Conservation (phyloP, 2,329 filamentous ascomycete species). For the Cercospora zeae-maydis region DNA sequence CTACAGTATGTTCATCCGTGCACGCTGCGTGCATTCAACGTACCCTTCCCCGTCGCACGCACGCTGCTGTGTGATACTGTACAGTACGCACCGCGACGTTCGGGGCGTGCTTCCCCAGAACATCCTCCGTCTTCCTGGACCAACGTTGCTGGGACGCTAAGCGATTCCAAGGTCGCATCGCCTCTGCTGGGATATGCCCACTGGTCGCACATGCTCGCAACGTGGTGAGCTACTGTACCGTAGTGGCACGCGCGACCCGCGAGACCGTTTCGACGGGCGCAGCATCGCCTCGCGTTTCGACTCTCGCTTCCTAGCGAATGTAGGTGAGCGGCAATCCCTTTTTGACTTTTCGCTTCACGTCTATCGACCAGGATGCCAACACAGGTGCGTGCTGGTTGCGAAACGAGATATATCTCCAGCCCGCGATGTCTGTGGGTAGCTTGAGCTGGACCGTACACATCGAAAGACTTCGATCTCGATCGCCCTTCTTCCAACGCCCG, state of each 20-base stretch:
- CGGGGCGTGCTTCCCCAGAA: neutral
- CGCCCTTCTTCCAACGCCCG: neutral
- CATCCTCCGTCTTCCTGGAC: neutral
- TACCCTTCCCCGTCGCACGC: neutral
- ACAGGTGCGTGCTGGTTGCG: neutral
- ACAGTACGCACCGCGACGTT: neutral
- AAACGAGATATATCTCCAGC: neutral
- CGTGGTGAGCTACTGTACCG: neutral
- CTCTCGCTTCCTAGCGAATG: neutral
- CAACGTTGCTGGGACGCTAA: neutral
- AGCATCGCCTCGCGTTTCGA: neutral
- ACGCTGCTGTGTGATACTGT: neutral
- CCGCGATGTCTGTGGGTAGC: neutral
- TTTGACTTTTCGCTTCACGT: neutral
- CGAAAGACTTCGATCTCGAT: neutral
- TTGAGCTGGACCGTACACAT: neutral
- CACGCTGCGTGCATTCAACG: neutral
- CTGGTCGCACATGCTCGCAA: neutral
- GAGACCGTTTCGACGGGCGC: neutral
- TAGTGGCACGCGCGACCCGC: neutral
- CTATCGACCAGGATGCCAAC: neutral
- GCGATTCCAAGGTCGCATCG: neutral
- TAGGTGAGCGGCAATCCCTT: neutral
- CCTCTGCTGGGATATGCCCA: neutral
- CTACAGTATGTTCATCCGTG: neutral